Percentiles rank a stretch among this genome's conserved stretches.
phyloP scores from a whole-genome alignment of 2,329 filamentous ascomycete species.

The Trichoderma sp. region DNA sequence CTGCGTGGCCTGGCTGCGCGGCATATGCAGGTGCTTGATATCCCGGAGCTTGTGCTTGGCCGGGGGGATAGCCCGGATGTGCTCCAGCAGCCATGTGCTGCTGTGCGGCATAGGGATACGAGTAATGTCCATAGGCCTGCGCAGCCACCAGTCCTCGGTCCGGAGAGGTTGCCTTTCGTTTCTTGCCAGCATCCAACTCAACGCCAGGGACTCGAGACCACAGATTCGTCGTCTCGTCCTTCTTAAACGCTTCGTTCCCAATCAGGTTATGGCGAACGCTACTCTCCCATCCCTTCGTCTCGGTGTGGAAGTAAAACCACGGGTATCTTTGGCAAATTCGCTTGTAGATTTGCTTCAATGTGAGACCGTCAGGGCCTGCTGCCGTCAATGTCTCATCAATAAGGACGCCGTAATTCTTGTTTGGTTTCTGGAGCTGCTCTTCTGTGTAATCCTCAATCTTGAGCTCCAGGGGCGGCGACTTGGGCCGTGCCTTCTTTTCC shows the following conservation, averaged over 20 bases:
- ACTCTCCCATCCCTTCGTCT: constrained; percentile 64
- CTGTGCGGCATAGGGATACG: constrained; percentile 35
- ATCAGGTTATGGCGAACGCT: constrained; percentile 63
- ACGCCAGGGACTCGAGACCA: constrained; percentile 58
- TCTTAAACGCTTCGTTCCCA: constrained; percentile 59
- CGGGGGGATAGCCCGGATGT: constrained; percentile 33
- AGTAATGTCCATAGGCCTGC: constrained; percentile 38
- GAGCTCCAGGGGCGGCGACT: constrained; percentile 58
- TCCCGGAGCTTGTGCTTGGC: constrained; percentile 32
- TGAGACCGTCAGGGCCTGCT: constrained; percentile 52
- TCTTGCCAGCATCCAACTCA: constrained; percentile 59
- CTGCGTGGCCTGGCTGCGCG: constrained; percentile 30
- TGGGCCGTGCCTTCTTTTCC: constrained; percentile 56
- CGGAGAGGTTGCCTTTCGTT: constrained; percentile 54
- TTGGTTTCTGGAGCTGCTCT: constrained; percentile 58
- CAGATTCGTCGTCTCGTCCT: constrained; percentile 53
- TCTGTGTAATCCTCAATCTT: constrained; percentile 54
- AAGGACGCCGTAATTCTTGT: constrained; percentile 59
- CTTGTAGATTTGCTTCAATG: constrained; percentile 62
- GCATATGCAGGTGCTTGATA: constrained; percentile 37
- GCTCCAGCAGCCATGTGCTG: constrained; percentile 36
- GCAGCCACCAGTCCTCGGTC: constrained; percentile 44
- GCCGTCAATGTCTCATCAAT: constrained; percentile 59
- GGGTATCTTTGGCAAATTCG: constrained; percentile 56
- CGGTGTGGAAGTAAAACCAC: constrained; percentile 57